Evolutionary conservation across 176 grass and related monocot genomes (phyloP).

Genomic region (Pharus latifolius): DNA sequence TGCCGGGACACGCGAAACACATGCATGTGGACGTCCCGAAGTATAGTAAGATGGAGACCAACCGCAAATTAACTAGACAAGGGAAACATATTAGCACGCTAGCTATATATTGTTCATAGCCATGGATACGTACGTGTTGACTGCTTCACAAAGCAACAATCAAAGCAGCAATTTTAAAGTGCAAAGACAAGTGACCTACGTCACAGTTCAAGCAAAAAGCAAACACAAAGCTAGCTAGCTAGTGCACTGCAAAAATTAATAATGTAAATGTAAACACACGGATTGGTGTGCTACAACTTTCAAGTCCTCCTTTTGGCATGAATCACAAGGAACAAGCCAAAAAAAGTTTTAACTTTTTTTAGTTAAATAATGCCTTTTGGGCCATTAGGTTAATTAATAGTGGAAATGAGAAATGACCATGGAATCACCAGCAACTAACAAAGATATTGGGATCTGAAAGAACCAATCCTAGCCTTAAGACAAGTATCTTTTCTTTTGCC

Average conservation of each 20-base stretch:
- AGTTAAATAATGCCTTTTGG: not conserved
- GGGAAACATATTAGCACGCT: too few relatives aligned
- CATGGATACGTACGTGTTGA: too few relatives aligned
- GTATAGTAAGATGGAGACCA: too few relatives aligned
- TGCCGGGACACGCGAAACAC: too few relatives aligned
- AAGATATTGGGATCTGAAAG: not conserved
- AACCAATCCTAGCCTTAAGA: not conserved
- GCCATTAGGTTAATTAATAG: not conserved
- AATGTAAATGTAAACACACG: not conserved
- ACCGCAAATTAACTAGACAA: too few relatives aligned
- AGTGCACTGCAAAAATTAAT: not conserved
- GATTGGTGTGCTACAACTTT: not conserved
- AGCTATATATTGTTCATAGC: too few relatives aligned
- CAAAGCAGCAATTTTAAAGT: too few relatives aligned
- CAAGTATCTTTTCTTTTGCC: not conserved
- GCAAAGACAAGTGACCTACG: too few relatives aligned
- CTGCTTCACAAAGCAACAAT: too few relatives aligned
- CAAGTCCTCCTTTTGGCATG: not conserved
- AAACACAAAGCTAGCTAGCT: not conserved
- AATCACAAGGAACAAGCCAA: slow-evolving; percentile 1
- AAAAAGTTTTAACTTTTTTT: not conserved
- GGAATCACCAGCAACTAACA: not conserved
- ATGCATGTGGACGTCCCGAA: too few relatives aligned
- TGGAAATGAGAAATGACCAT: too few relatives aligned
- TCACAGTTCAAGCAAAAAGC: too few relatives aligned